Conservation (phyloP, 805 yeast species). For the Candida verbasci region DNA sequence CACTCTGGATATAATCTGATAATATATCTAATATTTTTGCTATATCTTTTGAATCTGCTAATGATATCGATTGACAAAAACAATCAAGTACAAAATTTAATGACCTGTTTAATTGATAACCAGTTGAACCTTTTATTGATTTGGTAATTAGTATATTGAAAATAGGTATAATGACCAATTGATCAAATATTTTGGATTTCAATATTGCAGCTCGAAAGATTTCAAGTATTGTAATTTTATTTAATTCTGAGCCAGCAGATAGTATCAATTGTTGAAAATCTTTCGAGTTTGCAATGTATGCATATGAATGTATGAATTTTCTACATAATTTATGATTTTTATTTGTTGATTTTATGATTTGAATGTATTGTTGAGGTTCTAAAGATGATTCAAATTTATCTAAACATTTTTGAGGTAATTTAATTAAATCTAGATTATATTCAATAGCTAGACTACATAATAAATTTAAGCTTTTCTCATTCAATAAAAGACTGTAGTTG, state of each 20-base stretch:
- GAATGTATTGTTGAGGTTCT: slow-evolving; percentile 2
- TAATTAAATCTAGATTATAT: background rate
- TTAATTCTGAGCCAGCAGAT: background rate
- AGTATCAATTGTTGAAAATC: background rate
- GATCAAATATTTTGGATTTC: slow-evolving; percentile 2
- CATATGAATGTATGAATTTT: background rate
- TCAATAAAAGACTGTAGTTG: background rate
- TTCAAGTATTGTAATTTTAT: slow-evolving; percentile 8
- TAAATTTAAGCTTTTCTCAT: background rate
- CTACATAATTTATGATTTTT: background rate
- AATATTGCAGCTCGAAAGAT: slow-evolving; percentile 7
- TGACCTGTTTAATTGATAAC: background rate
- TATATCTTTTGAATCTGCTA: slow-evolving; percentile 14
- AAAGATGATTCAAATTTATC: background rate
- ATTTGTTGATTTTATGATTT: background rate
- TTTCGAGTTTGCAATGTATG: background rate
- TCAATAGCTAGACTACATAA: background rate
- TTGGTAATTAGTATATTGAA: slow-evolving; percentile 3
- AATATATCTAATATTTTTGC: slow-evolving; percentile 11
- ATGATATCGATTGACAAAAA: slow-evolving; percentile 25
- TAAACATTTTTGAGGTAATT: background rate
- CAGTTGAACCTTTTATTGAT: background rate
- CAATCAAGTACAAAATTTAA: slow-evolving; percentile 21
- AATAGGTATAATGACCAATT: background rate
- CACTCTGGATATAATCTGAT: background rate